Evolutionary conservation across 139 green algal genomes (phyloP), one percentile per base, ranked within the genome.

Genomic region (Pseudopediastrum boryanum): DNA sequence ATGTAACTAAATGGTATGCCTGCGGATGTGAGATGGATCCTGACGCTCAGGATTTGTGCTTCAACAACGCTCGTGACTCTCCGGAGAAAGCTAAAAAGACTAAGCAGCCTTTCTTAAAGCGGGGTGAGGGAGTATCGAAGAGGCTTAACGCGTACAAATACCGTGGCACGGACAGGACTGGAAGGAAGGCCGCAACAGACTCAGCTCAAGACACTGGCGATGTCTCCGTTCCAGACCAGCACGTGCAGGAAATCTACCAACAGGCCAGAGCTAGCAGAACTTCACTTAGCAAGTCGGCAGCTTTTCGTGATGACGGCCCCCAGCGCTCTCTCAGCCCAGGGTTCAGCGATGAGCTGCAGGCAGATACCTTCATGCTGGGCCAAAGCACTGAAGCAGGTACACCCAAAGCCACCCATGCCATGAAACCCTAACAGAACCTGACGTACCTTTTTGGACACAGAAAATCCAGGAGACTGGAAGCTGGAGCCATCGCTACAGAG

Each of bases 61-160:
- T 39, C 54, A 41, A 38, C 71, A 78, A 19, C 74, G 66, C 58
- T n/a, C n/a, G n/a, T n/a, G n/a, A n/a, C n/a, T n/a, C n/a, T n/a
- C n/a, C n/a, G n/a, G n/a, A n/a, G n/a, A n/a, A n/a, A n/a, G n/a
- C n/a, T n/a, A n/a, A n/a, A 2, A 72, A 51, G 35, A 58, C 42
- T 19, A 85, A 85, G 48, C 64, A 74, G 43, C 79, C 79, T 4
- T 85, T 85, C 39, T 63, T 85, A 10, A 66, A 59, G 35, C 73
- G 71, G 27, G 79, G 79, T 16, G 79, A 85, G 59, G 79, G 79
- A 2, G 62, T 77, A 4, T 43, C 41, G 27, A 38, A 42, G 3
- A 31, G 79, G 13, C 8, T 85, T 27, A 38, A 69, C 8, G 79
- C 79, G 9, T 79, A 74, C 50, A 82, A 85, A 35, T 43, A 67